Percentiles rank a stretch among this genome's conserved stretches.
Conservation (phyloP, 371 early-diverging fungal species). For the Nematocida homosporus region DNA sequence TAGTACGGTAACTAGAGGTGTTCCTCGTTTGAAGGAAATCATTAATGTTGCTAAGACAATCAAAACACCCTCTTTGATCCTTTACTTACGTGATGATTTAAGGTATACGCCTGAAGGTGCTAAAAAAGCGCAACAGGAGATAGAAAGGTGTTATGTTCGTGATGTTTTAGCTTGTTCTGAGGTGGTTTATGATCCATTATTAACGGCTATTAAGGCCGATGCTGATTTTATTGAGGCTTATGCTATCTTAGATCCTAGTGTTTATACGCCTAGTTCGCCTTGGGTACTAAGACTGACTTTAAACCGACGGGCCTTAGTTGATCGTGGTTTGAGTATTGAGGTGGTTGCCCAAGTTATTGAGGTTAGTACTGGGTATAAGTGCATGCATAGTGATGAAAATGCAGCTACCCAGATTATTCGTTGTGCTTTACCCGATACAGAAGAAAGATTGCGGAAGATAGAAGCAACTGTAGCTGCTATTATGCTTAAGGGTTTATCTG, state of each 20-base stretch:
- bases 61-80: conserved; percentile 85
- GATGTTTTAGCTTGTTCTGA: conserved; percentile 78
- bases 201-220: conserved; percentile 74
- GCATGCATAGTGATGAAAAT: conserved; percentile 85
- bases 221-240: conserved; percentile 71
- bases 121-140: conserved; percentile 78
- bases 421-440: conserved; percentile 59
- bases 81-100: conserved; percentile 75
- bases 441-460: conserved; percentile 31
- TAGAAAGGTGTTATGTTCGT: conserved; percentile 84
- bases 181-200: conserved; percentile 93
- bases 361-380: conserved; percentile 71
- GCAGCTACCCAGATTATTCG: conserved; percentile 79
- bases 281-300: conserved; percentile 90
- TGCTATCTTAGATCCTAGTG: conserved; percentile 33
- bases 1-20: conserved; percentile 93
- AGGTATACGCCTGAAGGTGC: conserved; percentile 76
- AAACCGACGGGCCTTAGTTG: conserved; percentile 76
- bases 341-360: conserved; percentile 71
- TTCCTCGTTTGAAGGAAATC: conserved; percentile 97
- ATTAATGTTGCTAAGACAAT: conserved; percentile 94
- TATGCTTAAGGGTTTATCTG: conserved; percentile 80
- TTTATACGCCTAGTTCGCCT: conserved; percentile 67
- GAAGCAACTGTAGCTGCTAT: conserved; percentile 73
- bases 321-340: conserved; percentile 80